These are phyloP conservation scores for Gossypium sturtianum DNA, from an alignment of 345 rosid species.

Conservation along the genomic window DNA sequence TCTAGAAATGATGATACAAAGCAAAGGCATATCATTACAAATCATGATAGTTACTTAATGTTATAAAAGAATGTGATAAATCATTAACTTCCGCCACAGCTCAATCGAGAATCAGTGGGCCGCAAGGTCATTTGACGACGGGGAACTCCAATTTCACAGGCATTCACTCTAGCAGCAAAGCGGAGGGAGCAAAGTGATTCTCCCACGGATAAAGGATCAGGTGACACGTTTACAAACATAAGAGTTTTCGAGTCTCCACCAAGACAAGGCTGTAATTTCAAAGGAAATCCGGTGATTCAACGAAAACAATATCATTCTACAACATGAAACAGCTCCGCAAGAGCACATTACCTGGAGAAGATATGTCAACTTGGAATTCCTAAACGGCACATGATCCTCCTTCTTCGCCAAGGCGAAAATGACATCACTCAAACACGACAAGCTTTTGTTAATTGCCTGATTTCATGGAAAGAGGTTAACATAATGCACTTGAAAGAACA, in stretches of 20 bases:
- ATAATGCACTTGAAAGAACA: background rate
- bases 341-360: slow-evolving; percentile 68
- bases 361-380: slow-evolving; percentile 88
- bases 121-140: slow-evolving; percentile 48
- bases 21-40: background rate
- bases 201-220: slow-evolving; percentile 63
- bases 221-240: slow-evolving; percentile 83
- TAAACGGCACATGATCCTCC: slow-evolving; percentile 89
- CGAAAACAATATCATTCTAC: too few relatives aligned
- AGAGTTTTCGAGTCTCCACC: slow-evolving; percentile 89
- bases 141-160: slow-evolving; percentile 82
- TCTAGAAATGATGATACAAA: slow-evolving; percentile 13
- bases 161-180: slow-evolving; percentile 82
- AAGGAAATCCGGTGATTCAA: background rate
- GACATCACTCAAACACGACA: slow-evolving; percentile 76
- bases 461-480: slow-evolving; percentile 10
- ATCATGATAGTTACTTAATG: background rate
- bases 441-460: slow-evolving; percentile 91
- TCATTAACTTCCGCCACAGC: slow-evolving; percentile 37
- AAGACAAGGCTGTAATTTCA: slow-evolving; percentile 65
- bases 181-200: slow-evolving; percentile 84
- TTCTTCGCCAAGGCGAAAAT: slow-evolving; percentile 90
- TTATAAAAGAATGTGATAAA: background rate
- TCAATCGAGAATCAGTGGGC: slow-evolving; percentile 51
- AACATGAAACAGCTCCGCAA: slow-evolving; percentile 21